Base-by-base conservation (phyloP, 805 yeast species). In the Wickerhamiella bombiphila region DNA sequence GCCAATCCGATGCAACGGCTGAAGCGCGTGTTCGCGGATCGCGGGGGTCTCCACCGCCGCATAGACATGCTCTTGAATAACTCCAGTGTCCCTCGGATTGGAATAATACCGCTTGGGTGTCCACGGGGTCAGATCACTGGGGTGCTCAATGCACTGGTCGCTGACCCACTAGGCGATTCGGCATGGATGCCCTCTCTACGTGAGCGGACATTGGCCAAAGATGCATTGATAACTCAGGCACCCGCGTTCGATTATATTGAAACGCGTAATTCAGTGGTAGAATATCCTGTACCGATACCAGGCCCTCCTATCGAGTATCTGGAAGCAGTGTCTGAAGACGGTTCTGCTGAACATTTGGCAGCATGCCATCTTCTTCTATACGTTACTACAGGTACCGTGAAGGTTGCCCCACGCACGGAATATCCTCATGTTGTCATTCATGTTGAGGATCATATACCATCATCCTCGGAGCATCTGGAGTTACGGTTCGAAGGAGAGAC, bases 141-240 rank as follows among this genome's bases (percentile, higher is more conserved):
- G 5, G 45, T 56, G 5, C 49, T 57, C 22, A 55, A 56, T 19
- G 47, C 53, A 17, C 39, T 56, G 16, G 44, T 58, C 20, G 51
- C 53, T 3, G 63, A 58, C 28, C 62, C 62, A 6, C 42, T 58
- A 9, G 56, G 54, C 11, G 44, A 50, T 13, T 52, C 54, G 29
- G 47, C 44, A 22, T 58, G 63, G 63, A 46, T 42, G 37, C 40
- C 44, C 17, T 45, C 47, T 3, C 42, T 57, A 20, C 41, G 37
- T 28, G 39, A 44, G 13, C 41, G 61, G 22, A 45, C 55, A 4
- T 44, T 55, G 21, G 38, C 57, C n/a, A 58, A 58, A 40, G 59
- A 56, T 36, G 43, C 49, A 1, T 32, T 56, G n/a, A 48, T 58
- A 5, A 39, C 38, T 14, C 56, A 51, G 37, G 40, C 51, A 20